Evolutionary conservation across 176 grass and related monocot genomes (phyloP).

Genomic region (Triticum urartu): DNA sequence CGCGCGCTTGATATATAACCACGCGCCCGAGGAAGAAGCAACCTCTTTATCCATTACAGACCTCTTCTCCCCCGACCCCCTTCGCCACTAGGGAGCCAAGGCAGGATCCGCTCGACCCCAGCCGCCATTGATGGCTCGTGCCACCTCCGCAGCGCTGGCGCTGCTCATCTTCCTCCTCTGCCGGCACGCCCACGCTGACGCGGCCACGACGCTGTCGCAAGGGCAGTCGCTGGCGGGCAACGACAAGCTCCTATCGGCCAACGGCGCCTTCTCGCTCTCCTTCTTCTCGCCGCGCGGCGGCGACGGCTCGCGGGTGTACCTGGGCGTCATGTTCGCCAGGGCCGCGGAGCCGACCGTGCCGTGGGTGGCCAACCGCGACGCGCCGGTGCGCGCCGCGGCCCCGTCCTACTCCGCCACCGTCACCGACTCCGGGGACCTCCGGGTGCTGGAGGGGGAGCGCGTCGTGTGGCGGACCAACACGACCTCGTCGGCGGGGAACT

Average conservation of each 20-base stretch:
- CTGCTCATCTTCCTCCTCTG: background rate
- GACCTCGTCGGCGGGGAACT: background rate
- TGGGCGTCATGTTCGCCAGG: conserved; percentile 49
- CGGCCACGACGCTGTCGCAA: conserved; percentile 15
- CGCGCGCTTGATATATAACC: background rate
- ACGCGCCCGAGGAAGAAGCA: background rate
- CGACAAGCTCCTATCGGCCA: conserved; percentile 40
- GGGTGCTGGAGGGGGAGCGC: conserved; percentile 26
- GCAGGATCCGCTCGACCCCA: background rate
- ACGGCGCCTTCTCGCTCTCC: conserved; percentile 36
- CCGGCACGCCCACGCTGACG: background rate
- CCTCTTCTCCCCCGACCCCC: background rate
- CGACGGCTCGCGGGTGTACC: conserved; percentile 35
- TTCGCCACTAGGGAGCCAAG: background rate
- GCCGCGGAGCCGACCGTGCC: conserved; percentile 37
- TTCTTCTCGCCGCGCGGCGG: conserved; percentile 51
- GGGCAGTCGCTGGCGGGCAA: conserved; percentile 33
- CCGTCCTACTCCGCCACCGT: conserved; percentile 33
- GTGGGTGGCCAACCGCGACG: conserved; percentile 73
- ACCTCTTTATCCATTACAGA: too few relatives aligned
- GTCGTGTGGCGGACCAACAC: conserved; percentile 43
- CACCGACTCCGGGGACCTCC: conserved; percentile 40
- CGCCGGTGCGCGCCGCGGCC: conserved; percentile 17
- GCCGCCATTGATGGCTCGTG: conserved; percentile 16
- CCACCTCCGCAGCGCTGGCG: background rate